Percentiles rank a stretch among this genome's conserved stretches.
Conservation (phyloP, 164 flowering plant genomes). For the Piper longum region DNA sequence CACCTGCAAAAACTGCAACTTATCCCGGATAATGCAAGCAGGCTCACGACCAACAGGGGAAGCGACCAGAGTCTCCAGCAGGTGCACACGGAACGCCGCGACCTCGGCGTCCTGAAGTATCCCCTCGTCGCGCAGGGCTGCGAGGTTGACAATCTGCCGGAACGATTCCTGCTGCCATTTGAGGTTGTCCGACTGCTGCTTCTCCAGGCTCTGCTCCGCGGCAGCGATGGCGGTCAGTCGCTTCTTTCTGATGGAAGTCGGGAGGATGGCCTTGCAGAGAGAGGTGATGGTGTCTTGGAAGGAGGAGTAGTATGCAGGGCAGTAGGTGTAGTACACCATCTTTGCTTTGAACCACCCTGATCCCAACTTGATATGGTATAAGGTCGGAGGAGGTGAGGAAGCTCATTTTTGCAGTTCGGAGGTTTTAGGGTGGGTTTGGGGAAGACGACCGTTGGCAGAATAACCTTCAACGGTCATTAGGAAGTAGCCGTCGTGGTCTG, state of each 20-base stretch:
- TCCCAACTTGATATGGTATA: too few species aligned
- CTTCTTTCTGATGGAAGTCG: slow-evolving; percentile 63
- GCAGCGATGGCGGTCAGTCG: slow-evolving; percentile 28
- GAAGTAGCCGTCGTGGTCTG: too few species aligned
- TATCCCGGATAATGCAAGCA: slow-evolving; percentile 55
- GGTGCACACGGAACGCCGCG: slow-evolving; percentile 43
- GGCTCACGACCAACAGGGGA: slow-evolving; percentile 51
- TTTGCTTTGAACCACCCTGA: not conserved
- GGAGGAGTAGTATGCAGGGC: slow-evolving; percentile 77
- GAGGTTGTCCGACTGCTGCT: slow-evolving; percentile 75
- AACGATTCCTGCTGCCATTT: slow-evolving; percentile 97
- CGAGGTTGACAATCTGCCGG: slow-evolving; percentile 70
- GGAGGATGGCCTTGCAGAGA: slow-evolving; percentile 73
- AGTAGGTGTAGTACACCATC: slow-evolving; percentile 54
- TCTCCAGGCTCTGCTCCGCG: slow-evolving; percentile 52
- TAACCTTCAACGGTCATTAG: too few species aligned
- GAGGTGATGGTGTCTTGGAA: slow-evolving; percentile 80
- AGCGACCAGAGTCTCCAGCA: slow-evolving; percentile 61
- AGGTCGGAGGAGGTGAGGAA: too few species aligned
- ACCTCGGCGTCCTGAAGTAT: slow-evolving; percentile 55
- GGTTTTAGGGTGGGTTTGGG: too few species aligned
- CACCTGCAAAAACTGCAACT: slow-evolving; percentile 85
- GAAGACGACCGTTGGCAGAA: too few species aligned
- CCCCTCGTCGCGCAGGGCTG: slow-evolving; percentile 74
- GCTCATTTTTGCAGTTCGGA: too few species aligned